Conservation (phyloP, 2,329 filamentous ascomycete genomes). For the Trichoderma sp. region DNA sequence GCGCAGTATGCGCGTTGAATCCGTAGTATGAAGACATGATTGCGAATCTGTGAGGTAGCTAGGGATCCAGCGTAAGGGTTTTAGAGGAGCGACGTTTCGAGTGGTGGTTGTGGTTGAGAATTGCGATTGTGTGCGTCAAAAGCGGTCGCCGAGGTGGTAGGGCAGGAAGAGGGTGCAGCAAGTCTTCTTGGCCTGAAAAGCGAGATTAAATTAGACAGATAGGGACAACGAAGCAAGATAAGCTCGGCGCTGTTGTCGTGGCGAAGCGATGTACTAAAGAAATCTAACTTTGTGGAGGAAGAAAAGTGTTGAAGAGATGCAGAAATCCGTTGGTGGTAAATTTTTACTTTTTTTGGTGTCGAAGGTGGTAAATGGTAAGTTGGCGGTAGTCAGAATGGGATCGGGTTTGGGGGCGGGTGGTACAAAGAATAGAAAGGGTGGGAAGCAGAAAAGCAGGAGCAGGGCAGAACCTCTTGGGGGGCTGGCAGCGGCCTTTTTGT, state of each 20-base stretch:
- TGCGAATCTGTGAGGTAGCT: conserved; percentile 12
- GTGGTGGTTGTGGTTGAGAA: background rate
- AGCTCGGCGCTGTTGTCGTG: background rate
- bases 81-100: background rate
- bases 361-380: background rate
- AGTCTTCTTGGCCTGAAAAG: conserved; percentile 20
- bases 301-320: background rate
- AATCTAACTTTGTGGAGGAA: background rate
- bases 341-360: conserved; percentile 6
- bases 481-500: conserved; percentile 31
- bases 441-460: conserved; percentile 18
- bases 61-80: conserved; percentile 15
- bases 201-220: conserved; percentile 30
- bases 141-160: background rate
- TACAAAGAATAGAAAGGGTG: conserved; percentile 23
- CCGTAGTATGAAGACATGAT: conserved; percentile 65
- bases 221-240: background rate
- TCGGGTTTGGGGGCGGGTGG: conserved; percentile 22
- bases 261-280: background rate
- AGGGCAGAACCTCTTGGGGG: conserved; percentile 15
- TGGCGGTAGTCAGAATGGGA: conserved; percentile 19
- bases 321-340: background rate
- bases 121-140: background rate
- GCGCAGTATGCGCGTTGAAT: conserved; percentile 58
- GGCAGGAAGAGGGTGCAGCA: background rate